These are phyloP conservation scores for Penicillium sp. DNA, from an alignment of 2,329 filamentous ascomycete genomes.

Conservation along the genomic window DNA sequence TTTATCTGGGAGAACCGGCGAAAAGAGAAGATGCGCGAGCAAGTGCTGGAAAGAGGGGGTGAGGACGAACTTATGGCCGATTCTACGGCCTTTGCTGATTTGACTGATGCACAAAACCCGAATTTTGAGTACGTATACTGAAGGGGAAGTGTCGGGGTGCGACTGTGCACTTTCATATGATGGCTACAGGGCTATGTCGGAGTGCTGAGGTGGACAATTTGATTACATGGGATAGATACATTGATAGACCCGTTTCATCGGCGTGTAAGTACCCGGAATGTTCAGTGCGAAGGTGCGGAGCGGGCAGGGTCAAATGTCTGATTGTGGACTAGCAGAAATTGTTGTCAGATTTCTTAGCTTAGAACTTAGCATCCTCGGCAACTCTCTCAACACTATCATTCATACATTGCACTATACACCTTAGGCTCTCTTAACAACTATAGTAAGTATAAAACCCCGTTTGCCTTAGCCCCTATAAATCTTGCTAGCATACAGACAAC, in stretches of 20 bases:
- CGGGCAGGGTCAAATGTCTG: too few relatives aligned
- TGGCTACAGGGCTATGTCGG: too few relatives aligned
- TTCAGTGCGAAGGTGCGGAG: not conserved
- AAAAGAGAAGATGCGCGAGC: not conserved
- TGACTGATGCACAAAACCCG: not conserved
- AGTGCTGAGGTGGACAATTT: not conserved
- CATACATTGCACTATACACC: too few relatives aligned
- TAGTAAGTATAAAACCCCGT: too few relatives aligned
- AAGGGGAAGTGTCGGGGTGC: not conserved
- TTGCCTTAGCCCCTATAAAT: too few relatives aligned
- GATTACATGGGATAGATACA: not conserved
- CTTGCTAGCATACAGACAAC: too few relatives aligned
- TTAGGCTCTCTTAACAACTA: too few relatives aligned
- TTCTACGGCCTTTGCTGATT: not conserved
- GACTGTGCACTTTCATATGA: too few relatives aligned
- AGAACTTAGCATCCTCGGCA: too few relatives aligned
- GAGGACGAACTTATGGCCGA: not conserved
- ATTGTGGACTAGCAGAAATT: too few relatives aligned
- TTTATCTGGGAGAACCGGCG: not conserved
- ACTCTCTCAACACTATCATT: too few relatives aligned
- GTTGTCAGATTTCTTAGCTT: too few relatives aligned
- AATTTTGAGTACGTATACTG: not conserved
- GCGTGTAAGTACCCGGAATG: not conserved
- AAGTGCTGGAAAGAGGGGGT: conserved; percentile 7
- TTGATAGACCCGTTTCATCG: not conserved